A percentile compares a stretch with the other conserved stretches of the same genome.
phyloP scores from a whole-genome alignment of 2,329 filamentous ascomycete genomes.

The Colletotrichum cordylinicola region DNA sequence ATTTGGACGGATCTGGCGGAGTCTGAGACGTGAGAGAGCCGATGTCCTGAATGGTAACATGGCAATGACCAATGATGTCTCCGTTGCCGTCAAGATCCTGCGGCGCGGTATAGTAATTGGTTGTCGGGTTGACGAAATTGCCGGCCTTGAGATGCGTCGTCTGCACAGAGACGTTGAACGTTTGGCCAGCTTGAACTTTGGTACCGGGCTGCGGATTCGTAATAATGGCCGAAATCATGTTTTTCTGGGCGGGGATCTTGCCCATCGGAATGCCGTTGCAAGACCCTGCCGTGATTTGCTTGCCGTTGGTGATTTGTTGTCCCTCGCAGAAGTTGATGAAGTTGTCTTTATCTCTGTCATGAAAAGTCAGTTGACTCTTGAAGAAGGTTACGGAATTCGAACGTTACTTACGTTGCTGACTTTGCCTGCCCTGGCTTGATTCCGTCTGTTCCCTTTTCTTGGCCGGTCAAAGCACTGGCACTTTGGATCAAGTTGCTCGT shows the following conservation, averaged over 20 bases:
- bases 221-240: conserved; percentile 63
- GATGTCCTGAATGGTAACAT: conserved; percentile 58
- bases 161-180: conserved; percentile 54
- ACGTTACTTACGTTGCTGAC: conserved; percentile 47
- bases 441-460: conserved; percentile 35
- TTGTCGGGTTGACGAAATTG: conserved; percentile 58
- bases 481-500: conserved; percentile 45
- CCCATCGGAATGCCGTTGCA: conserved; percentile 67
- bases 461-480: conserved; percentile 43
- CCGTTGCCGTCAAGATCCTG: conserved; percentile 51
- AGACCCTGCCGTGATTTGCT: conserved; percentile 53
- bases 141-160: conserved; percentile 56
- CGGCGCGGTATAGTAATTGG: conserved; percentile 61
- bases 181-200: conserved; percentile 39
- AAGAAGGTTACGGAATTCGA: neutral
- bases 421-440: conserved; percentile 34
- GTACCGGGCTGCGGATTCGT: conserved; percentile 47
- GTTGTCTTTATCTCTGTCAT: conserved; percentile 42
- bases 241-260: conserved; percentile 52
- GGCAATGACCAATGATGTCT: conserved; percentile 49
- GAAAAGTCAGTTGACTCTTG: neutral
- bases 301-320: conserved; percentile 59
- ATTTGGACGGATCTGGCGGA: conserved; percentile 42
- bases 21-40: conserved; percentile 38
- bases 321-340: conserved; percentile 67